Evolutionary conservation across 2,329 filamentous ascomycete genomes (phyloP).

Genomic region (Westerdykella sp.): DNA sequence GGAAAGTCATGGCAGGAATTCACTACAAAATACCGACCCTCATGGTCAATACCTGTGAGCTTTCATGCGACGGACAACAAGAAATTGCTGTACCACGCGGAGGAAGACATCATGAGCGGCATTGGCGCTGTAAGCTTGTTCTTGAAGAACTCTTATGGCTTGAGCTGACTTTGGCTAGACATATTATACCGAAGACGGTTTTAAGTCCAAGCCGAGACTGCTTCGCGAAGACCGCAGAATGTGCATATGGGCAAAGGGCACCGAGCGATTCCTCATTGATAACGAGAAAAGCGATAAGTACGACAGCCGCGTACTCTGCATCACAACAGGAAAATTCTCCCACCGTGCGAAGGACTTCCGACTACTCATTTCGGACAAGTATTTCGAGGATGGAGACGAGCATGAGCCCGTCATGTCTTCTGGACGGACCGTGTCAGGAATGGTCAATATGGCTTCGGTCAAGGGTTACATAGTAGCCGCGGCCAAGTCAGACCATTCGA

Average conservation of each 20-base stretch:
- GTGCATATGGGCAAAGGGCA: conserved; percentile 83
- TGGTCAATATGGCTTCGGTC: conserved; percentile 74
- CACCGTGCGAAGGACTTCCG: conserved; percentile 67
- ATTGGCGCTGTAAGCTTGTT: conserved; percentile 47
- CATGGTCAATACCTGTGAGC: conserved; percentile 56
- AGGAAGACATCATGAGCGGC: conserved; percentile 36
- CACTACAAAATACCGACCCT: conserved; percentile 48
- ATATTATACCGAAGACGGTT: conserved; percentile 80
- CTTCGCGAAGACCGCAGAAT: conserved; percentile 64
- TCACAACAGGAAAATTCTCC: conserved; percentile 67
- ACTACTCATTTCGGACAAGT: conserved; percentile 75
- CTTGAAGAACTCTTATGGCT: conserved; percentile 30
- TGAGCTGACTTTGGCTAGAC: conserved; percentile 29
- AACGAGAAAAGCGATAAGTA: conserved; percentile 53
- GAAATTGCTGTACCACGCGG: conserved; percentile 71
- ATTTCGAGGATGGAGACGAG: conserved; percentile 54
- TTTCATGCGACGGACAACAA: conserved; percentile 82
- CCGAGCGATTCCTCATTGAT: conserved; percentile 65
- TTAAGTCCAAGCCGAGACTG: conserved; percentile 59
- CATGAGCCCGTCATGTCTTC: conserved; percentile 70
- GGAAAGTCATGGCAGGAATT: conserved; percentile 79
- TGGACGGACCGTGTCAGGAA: conserved; percentile 67
- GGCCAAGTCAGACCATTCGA: conserved; percentile 68
- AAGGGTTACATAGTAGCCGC: conserved; percentile 85
- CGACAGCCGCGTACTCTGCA: conserved; percentile 69